phyloP scores from a whole-genome alignment of 2,329 filamentous ascomycete genomes.

The Trichoderma sp. region DNA sequence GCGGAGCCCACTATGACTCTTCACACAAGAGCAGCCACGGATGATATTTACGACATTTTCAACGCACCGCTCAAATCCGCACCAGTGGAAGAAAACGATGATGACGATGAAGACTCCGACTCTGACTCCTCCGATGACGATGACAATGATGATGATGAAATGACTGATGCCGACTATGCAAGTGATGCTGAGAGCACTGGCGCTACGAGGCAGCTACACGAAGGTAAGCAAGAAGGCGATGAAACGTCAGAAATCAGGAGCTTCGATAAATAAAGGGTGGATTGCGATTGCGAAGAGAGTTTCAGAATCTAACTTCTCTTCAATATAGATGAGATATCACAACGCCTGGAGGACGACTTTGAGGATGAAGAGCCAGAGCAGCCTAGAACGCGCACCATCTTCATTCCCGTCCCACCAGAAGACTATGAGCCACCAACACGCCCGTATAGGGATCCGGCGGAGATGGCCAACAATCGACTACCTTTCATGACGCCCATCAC shows the following conservation, averaged over 20 bases:
- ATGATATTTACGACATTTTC: constrained; percentile 97
- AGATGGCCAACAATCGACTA: constrained; percentile 83
- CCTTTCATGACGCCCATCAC: constrained; percentile 99
- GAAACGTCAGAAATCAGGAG: constrained; percentile 60
- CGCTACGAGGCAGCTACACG: constrained; percentile 66
- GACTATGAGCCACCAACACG: constrained; percentile 78
- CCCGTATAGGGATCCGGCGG: constrained; percentile 75
- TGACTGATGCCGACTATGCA: constrained; percentile 70
- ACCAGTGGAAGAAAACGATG: constrained; percentile 37
- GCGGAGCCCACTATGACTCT: constrained; percentile 96
- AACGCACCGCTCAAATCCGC: constrained; percentile 64
- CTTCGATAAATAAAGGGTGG: constrained; percentile 57
- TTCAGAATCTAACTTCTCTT: constrained; percentile 31
- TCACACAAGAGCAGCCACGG: constrained; percentile 89
- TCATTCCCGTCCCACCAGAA: constrained; percentile 78
- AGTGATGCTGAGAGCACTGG: constrained; percentile 82
- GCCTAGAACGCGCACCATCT: constrained; percentile 61
- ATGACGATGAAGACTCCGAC: constrained; percentile 28
- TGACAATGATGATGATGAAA: background rate
- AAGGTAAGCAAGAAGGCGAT: constrained; percentile 42
- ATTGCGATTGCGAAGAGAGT: constrained; percentile 36
- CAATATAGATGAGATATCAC: constrained; percentile 33
- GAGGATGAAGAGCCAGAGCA: constrained; percentile 26
- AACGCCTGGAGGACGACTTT: background rate
- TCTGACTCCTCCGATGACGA: background rate